These are phyloP conservation scores for Geosmithia flava DNA, from an alignment of 2,329 filamentous ascomycete genomes.

Conservation along the genomic window DNA sequence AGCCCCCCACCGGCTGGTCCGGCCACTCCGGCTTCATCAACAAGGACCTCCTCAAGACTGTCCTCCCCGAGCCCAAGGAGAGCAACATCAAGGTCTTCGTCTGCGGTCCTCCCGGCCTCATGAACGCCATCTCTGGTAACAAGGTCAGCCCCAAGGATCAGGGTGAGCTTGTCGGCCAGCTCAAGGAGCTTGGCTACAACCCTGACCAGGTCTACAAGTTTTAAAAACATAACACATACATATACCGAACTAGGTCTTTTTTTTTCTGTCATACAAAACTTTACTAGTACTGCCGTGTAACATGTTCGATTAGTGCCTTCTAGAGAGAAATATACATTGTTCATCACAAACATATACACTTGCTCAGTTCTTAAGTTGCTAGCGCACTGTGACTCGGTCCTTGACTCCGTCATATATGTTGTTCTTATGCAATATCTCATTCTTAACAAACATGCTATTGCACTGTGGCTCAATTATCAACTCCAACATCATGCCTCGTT, in stretches of 20 bases:
- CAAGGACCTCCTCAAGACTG: constrained; percentile 90
- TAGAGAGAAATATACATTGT: too few species aligned
- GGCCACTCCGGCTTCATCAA: constrained; percentile 70
- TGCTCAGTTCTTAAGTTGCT: too few species aligned
- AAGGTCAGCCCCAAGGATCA: constrained; percentile 94
- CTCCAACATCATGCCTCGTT: too few species aligned
- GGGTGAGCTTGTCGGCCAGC: constrained; percentile 70
- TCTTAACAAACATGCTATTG: too few species aligned
- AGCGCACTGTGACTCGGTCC: too few species aligned
- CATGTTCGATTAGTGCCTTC: too few species aligned
- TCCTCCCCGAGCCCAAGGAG: constrained; percentile 82
- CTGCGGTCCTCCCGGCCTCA: constrained; percentile 83
- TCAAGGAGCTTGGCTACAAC: constrained; percentile 66
- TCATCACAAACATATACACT: too few species aligned
- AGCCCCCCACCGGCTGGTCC: constrained; percentile 63
- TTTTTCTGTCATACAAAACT: not conserved
- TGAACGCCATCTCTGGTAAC: constrained; percentile 79
- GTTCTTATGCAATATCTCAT: too few species aligned
- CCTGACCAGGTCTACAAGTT: constrained; percentile 91
- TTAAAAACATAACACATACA: constrained; percentile 22
- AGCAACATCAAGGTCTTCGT: constrained; percentile 95
- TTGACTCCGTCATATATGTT: too few species aligned
- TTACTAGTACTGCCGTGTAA: too few species aligned
- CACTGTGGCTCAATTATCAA: too few species aligned
- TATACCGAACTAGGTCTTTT: not conserved